Percentiles rank a stretch among this genome's conserved stretches.
Conservation (phyloP, 192 early-diverging fungal species). For the Dimargaris verticillata region DNA sequence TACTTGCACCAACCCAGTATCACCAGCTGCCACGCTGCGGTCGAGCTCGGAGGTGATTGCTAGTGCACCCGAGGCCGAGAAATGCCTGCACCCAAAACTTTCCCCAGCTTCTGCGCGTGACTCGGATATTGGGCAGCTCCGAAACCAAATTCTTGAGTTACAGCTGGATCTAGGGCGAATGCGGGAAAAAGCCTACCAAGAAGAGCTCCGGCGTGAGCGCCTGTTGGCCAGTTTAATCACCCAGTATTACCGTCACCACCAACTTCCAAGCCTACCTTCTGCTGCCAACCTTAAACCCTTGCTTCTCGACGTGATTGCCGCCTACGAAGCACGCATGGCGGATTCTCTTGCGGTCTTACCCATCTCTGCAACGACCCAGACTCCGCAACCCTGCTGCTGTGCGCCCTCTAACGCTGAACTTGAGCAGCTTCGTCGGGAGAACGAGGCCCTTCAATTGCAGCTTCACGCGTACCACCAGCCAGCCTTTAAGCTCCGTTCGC, state of each 20-base stretch:
- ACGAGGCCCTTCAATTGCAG: neutral
- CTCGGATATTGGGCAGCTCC: neutral
- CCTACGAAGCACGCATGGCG: constrained; percentile 5
- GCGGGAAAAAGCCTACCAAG: neutral
- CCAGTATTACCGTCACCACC: neutral
- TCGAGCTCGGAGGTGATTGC: too few species aligned
- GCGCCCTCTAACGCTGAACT: neutral
- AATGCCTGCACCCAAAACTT: too few species aligned
- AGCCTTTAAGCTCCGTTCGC: too few species aligned
- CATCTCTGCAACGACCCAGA: neutral
- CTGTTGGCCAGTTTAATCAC: neutral
- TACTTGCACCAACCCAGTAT: neutral
- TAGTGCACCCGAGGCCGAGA: too few species aligned
- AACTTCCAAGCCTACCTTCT: neutral
- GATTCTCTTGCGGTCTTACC: neutral
- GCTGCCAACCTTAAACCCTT: neutral
- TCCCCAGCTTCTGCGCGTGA: too few species aligned
- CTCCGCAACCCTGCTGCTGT: neutral
- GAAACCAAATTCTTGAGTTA: neutral
- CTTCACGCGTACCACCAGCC: constrained; percentile 9
- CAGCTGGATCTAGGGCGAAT: neutral
- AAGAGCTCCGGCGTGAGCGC: constrained; percentile 1
- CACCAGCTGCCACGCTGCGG: too few species aligned
- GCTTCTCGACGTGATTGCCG: constrained; percentile 2
- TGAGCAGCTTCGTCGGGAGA: constrained; percentile 1